Evolutionary conservation across 1,284 basidiomycete genomes (phyloP), one percentile per base, ranked within the genome.

Genomic region (Blastosporella zonata): DNA sequence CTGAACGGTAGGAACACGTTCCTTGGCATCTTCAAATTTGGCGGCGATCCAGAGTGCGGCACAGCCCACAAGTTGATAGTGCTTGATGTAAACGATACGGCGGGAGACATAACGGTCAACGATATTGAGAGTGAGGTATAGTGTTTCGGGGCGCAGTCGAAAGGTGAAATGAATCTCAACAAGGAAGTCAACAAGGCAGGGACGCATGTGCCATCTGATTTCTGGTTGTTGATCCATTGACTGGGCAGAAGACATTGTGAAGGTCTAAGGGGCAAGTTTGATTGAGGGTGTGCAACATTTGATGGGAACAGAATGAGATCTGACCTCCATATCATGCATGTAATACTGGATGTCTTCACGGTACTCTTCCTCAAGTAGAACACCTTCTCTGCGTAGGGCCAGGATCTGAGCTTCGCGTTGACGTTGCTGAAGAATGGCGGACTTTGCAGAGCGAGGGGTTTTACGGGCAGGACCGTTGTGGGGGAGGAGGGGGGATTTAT

Each of bases 191-290:
- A 99, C 93, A 36, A 99, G 84, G 74, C 92, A 97, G 21, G 94
- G 93, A n/a, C 97, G 91, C 97, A 99, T 99, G 70, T 90, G 86
- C 92, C 93, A 95, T 62, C 84, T 80, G 60, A 98, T 91, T 71
- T 98, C 96, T 20, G 97, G 96, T 67, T 99, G 97, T 69, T 95
- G 91, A 67, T 98, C 96, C 91, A 99, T 99, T 44, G 94, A 90
- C 56, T 94, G 83, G 41, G 88, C 83, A 9, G 87, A 93, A 20
- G 90, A 88, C 77, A 93, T 87, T 33, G 95, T 98, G 62, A 74
- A 81, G 49, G 77, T 79, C 93, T 97, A 47, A 50, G 57, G 25
- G 35, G 47, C 35, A 38, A 55, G 12, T 43, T 28, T 10, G 23
- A 45, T 35, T 52, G 6, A 53, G 47, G 47, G 46, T 38, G 50